Conservation (phyloP, 495 filamentous ascomycete species). For the Bathelium albidoporum region DNA sequence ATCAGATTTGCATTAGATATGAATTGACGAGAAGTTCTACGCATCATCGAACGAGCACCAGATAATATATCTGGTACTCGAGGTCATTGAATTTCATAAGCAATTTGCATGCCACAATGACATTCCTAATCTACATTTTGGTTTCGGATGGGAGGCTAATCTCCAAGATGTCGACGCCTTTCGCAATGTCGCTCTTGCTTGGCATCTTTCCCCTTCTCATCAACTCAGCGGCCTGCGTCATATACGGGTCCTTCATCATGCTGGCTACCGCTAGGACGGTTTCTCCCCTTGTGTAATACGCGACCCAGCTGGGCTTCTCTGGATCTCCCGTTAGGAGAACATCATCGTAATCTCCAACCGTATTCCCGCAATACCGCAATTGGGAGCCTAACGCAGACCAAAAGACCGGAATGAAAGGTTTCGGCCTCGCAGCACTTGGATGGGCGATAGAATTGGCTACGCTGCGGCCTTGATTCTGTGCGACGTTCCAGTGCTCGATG, state of each 20-base stretch:
- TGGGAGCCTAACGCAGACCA: conserved; percentile 89
- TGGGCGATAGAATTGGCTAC: conserved; percentile 66
- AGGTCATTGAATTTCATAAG: too few species aligned
- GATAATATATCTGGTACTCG: too few species aligned
- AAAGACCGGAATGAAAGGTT: conserved; percentile 84
- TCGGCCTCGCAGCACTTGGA: conserved; percentile 42
- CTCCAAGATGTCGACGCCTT: conserved; percentile 62
- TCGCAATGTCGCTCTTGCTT: conserved; percentile 61
- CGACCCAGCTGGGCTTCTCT: conserved; percentile 74
- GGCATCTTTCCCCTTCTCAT: conserved; percentile 80
- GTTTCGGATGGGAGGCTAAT: conserved; percentile 44
- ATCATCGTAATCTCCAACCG: conserved; percentile 70
- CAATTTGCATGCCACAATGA: too few species aligned
- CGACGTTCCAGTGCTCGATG: conserved; percentile 98
- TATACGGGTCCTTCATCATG: conserved; percentile 83
- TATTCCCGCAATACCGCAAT: conserved; percentile 85
- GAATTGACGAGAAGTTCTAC: too few species aligned
- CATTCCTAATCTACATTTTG: conserved; percentile 31
- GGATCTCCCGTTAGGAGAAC: conserved; percentile 65
- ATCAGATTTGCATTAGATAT: too few species aligned
- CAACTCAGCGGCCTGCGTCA: conserved; percentile 72
- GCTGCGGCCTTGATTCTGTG: conserved; percentile 76
- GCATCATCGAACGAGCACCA: too few species aligned
- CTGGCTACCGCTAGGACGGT: conserved; percentile 84
- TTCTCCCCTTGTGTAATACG: conserved; percentile 80